phyloP scores from a whole-genome alignment of 768 basidiomycete species.

The Termitomyces sp. region DNA sequence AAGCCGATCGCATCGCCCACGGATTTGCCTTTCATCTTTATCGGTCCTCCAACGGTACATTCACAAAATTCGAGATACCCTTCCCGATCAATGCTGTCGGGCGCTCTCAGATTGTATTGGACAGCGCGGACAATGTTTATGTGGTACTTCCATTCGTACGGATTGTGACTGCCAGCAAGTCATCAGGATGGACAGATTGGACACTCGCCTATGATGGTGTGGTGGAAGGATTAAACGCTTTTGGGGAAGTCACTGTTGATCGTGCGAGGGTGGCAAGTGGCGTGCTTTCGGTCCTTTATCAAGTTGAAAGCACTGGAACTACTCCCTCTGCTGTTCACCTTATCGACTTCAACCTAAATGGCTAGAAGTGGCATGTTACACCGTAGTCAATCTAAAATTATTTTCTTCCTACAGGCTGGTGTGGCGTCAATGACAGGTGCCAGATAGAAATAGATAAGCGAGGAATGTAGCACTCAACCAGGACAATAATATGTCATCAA shows the following conservation, averaged over 20 bases:
- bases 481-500: not conserved
- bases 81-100: slow-evolving; percentile 40
- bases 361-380: slow-evolving; percentile 8
- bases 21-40: slow-evolving; percentile 43
- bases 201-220: slow-evolving; percentile 39
- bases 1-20: slow-evolving; percentile 30
- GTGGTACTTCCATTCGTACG: slow-evolving; percentile 40
- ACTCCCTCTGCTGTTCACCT: slow-evolving; percentile 38
- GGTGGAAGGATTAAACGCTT: slow-evolving; percentile 35
- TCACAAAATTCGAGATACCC: slow-evolving; percentile 45
- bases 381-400: not conserved
- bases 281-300: slow-evolving; percentile 39
- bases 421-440: not conserved
- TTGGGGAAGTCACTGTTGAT: slow-evolving; percentile 45
- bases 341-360: slow-evolving; percentile 39
- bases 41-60: slow-evolving; percentile 34
- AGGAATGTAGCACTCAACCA: not conserved
- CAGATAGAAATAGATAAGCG: too few relatives aligned
- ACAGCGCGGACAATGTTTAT: slow-evolving; percentile 38
- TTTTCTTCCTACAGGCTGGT: not conserved
- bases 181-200: slow-evolving; percentile 45
- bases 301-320: slow-evolving; percentile 36
- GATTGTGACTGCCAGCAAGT: slow-evolving; percentile 41
- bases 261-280: slow-evolving; percentile 34
- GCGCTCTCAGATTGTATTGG: slow-evolving; percentile 43